Percentiles rank a stretch among this genome's conserved stretches.
Conservation (phyloP, 352 stramenopile species). For the Globisporangium abappressorium region DNA sequence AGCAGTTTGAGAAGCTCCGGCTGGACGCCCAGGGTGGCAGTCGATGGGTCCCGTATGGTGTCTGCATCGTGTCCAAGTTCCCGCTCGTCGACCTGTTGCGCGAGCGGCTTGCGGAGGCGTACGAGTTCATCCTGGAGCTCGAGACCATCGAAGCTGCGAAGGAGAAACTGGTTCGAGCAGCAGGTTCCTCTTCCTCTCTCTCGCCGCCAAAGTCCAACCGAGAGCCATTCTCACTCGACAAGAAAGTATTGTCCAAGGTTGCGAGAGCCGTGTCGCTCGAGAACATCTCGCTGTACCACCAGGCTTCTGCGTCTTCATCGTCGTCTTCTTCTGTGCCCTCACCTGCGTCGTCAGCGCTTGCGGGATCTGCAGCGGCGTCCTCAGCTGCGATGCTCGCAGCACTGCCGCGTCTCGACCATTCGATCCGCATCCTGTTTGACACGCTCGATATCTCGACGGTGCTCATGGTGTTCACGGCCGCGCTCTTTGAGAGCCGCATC, state of each 20-base stretch:
- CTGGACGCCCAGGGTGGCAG: conserved; percentile 41
- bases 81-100: conserved; percentile 78
- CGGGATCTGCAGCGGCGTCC: conserved; percentile 29
- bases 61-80: conserved; percentile 83
- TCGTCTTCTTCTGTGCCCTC: conserved; percentile 14
- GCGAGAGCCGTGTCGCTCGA: conserved; percentile 66
- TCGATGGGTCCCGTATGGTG: conserved; percentile 76
- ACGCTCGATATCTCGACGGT: conserved; percentile 74
- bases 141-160: conserved; percentile 43
- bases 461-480: conserved; percentile 70
- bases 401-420: conserved; percentile 70
- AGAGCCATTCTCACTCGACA: conserved; percentile 65
- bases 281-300: conserved; percentile 51
- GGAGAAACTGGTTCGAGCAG: conserved; percentile 28
- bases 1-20: conserved; percentile 54
- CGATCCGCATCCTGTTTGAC: conserved; percentile 75
- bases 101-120: conserved; percentile 74
- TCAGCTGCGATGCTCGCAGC: conserved; percentile 35
- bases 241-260: conserved; percentile 78
- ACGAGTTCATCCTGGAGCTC: conserved; percentile 76
- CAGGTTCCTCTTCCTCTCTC: neutral
- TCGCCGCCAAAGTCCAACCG: conserved; percentile 14
- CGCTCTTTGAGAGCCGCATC: conserved; percentile 80
- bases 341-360: conserved; percentile 32
- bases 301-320: conserved; percentile 24